Base-by-base conservation (phyloP, 768 basidiomycete genomes). In the Tricholoma bakamatsutake region DNA sequence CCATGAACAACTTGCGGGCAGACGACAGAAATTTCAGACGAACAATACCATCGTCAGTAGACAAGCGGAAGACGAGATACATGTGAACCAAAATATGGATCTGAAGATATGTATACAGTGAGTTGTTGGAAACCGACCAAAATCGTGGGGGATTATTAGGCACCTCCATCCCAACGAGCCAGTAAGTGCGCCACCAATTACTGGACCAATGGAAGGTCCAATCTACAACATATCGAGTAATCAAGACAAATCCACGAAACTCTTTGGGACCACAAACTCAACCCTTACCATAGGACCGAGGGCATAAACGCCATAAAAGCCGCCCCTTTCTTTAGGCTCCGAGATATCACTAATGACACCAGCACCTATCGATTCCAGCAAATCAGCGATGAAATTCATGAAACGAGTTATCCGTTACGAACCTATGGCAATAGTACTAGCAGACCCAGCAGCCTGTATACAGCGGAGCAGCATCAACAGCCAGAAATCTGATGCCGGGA, bases 261-360 rank as follows among this genome's bases (percentile, higher is more conserved):
- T 53, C 17, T 24, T 24, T 24, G 21, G 21, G 31, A 27, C 3
- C 0, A 33, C 15, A 50, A 2, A 50, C 13, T 27, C 6, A 45
- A 39, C 35, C 51, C 35, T 40, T 58, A 83, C 85, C 76, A 83
- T 76, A n/a, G 86, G 84, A 0, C 87, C 87, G 3, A 87, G 56
- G 34, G 69, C 76, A 67, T 82, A 89, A 7, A 88, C 50, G 2
- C 90, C 91, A 54, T 84, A 79, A 69, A 85, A 90, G 6, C 83
- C 80, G 15, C 88, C 92, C 34, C 91, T 74, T 69, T 93, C 90
- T 35, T 80, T 77, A 0, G 81, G 83, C 1, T 79, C 79, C 5
- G 88, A 80, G 27, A 95, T 86, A 64, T 95, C 92, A 1, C 82
- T 82, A 54, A 95, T 80, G 5, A 89, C 82, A 5, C 92, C 92